Conservation (phyloP, 2,329 filamentous ascomycete species). For the Fusarium devonianum region DNA sequence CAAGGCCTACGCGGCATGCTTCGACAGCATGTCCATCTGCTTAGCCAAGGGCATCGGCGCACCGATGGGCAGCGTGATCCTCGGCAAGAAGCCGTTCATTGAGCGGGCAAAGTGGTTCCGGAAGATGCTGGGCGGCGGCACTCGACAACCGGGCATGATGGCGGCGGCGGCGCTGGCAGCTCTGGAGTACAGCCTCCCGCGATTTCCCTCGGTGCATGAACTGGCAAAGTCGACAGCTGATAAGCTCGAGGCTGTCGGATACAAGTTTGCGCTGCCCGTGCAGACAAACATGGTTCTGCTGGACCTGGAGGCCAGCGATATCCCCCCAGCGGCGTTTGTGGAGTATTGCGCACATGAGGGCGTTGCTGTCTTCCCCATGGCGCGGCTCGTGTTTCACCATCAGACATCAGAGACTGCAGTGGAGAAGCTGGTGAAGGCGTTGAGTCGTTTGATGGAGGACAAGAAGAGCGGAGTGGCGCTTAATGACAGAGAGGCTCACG, state of each 20-base stretch:
- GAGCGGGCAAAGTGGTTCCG: conserved; percentile 52
- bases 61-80: conserved; percentile 76
- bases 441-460: conserved; percentile 22
- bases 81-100: conserved; percentile 54
- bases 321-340: conserved; percentile 33
- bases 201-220: conserved; percentile 30
- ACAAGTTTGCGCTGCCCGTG: conserved; percentile 36
- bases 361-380: conserved; percentile 25
- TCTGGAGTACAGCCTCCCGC: conserved; percentile 48
- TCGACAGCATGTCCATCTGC: conserved; percentile 77
- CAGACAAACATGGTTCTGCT: conserved; percentile 42
- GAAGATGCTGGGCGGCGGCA: conserved; percentile 76
- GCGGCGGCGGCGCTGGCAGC: conserved; percentile 73
- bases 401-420: conserved; percentile 25
- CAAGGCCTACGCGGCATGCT: conserved; percentile 68
- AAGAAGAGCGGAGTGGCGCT: conserved; percentile 12
- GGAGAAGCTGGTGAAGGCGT: conserved; percentile 19
- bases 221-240: conserved; percentile 28
- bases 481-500: conserved; percentile 8
- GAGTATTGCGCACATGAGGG: conserved; percentile 24
- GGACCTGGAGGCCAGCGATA: conserved; percentile 28
- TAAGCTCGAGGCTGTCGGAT: conserved; percentile 24
- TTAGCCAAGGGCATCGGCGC: conserved; percentile 82
- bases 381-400: conserved; percentile 31
- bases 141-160: conserved; percentile 74